Evolutionary conservation across 352 stramenopile species (phyloP).

Genomic region (Globisporangium emineosum): DNA sequence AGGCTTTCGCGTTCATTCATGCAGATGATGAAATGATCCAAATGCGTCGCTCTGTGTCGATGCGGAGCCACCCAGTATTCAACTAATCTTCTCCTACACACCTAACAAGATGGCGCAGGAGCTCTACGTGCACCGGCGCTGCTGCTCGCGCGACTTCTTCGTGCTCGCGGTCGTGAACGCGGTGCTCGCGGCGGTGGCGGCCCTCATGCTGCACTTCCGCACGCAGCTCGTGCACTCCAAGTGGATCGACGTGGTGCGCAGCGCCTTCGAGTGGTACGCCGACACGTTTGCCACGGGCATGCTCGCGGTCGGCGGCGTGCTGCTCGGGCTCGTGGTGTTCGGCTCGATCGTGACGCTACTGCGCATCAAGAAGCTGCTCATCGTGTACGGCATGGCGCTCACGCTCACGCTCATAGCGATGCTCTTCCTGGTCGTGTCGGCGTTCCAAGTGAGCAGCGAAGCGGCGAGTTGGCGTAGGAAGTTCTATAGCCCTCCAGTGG

Average conservation of each 20-base stretch:
- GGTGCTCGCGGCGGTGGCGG: slow-evolving; percentile 7
- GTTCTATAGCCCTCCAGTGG: not conserved
- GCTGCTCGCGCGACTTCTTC: slow-evolving; percentile 17
- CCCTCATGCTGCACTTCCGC: slow-evolving; percentile 4
- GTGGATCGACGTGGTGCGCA: slow-evolving; percentile 14
- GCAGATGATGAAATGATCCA: not conserved
- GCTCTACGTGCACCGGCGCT: slow-evolving; percentile 6
- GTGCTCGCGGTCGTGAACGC: slow-evolving; percentile 6
- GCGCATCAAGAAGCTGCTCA: slow-evolving; percentile 13
- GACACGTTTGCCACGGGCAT: slow-evolving; percentile 13
- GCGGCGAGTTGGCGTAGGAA: not conserved
- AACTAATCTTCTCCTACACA: not conserved
- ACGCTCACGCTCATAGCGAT: slow-evolving; percentile 9
- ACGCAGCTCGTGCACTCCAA: slow-evolving; percentile 9
- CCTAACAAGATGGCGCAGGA: slow-evolving; percentile 2
- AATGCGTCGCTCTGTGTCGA: not conserved
- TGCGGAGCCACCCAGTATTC: not conserved
- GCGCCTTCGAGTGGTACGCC: slow-evolving; percentile 12
- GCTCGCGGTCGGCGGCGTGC: slow-evolving; percentile 2
- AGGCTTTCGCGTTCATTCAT: not conserved
- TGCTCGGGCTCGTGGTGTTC: slow-evolving; percentile 10
- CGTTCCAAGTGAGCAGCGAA: slow-evolving; percentile 14
- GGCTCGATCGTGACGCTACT: slow-evolving; percentile 10
- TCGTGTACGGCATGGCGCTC: slow-evolving; percentile 14
- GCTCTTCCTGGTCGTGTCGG: slow-evolving; percentile 12